Base-by-base conservation (phyloP, 1,284 basidiomycete species). In the Phellopilus nigrolimitatus region DNA sequence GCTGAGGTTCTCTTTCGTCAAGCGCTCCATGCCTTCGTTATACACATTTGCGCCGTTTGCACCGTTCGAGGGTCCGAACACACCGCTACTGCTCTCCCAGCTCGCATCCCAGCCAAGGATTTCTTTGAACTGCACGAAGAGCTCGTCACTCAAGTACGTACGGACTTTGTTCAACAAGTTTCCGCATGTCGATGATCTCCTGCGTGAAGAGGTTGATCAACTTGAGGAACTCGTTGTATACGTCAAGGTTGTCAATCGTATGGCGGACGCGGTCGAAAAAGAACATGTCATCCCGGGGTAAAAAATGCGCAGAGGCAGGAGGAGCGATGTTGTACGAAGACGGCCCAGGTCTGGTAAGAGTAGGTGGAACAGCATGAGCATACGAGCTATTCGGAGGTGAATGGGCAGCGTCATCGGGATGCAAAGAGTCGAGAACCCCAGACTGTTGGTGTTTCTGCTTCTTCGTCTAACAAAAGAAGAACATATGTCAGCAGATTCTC, bases 151-250 rank as follows among this genome's bases (percentile, higher is more conserved):
- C 10, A 89, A 67, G 61, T 81, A 89, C 54, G 76, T 75, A n/a
- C 15, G 76, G 69, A 38, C 76, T 75, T 60, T 88, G 82, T 49
- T 79, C 76, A 42, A 97, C 79, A 8, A 98, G 78, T 6, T 86
- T 82, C 39, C 84, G 80, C 13, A 85, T 82, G 62, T 97, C 92
- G 62, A 99, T 95, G 61, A 91, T 85, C 52, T 95, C 92, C 65
- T 97, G 92, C 1, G 92, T 90, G 66, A 95, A 99, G 1, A 98
- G 75, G 65, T 98, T 98, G 64, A 97, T 80, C 51, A 97, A 75
- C 66, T 95, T 97, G 59, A 99, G 73, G 71, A 99, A 98, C 69
- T 98, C 95, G 66, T 95, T 89, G 71, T 97, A 98, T 3, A 87
- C 86, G 48, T 92, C 84, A 34, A 91, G 84, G 64, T 88, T 91